Base-by-base conservation (phyloP, 305 asterid genomes). In the Salvia sclarea region DNA sequence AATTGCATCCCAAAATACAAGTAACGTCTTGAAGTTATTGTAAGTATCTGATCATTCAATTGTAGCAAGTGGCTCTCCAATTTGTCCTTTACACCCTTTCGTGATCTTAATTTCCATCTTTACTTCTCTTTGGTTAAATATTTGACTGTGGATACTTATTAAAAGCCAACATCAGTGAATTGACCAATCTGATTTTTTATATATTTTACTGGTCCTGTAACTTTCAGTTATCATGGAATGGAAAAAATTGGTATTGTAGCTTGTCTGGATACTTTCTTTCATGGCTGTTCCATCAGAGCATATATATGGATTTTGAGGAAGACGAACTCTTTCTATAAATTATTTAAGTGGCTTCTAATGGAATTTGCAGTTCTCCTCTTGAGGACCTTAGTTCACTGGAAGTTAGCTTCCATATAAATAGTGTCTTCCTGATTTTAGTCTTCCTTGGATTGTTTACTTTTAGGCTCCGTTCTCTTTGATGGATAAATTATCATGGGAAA, bases 81-180 rank as follows among this genome's bases (percentile, higher is more conserved):
- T 1, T 3, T 8, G 4, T 24, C 41, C 49, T 56, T 41, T 43
- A 16, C 65, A 25, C 66, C 58, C 8, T 40, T 28, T 37, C 20
- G 6, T 25, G 24, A 61, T 73, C 52, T 73, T 64, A 48, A 45
- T 64, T 69, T 44, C 44, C 30, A 55, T 47, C 12, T 70, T 54
- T 63, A 45, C 52, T 65, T 71, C 28, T 60, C 53, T 17, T 64
- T 35, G 6, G 40, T 66, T 44, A 10, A 35, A 35, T 62, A n/a
- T 52, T 53, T 61, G 9, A 45, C 44, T 25, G 28, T 37, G 62
- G 13, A 59, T 52, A 33, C 67, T 64, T 24, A 54, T 21, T 18
- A 13, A 49, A 21, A 21, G 22, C 45, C 14, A 55, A 57, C 41
- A 62, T 17, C 20, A 25, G 18, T 14, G 3, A 25, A 5, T 44